Conservation (phyloP, 1,284 basidiomycete genomes). For the Sanghuangporus weigelae region DNA sequence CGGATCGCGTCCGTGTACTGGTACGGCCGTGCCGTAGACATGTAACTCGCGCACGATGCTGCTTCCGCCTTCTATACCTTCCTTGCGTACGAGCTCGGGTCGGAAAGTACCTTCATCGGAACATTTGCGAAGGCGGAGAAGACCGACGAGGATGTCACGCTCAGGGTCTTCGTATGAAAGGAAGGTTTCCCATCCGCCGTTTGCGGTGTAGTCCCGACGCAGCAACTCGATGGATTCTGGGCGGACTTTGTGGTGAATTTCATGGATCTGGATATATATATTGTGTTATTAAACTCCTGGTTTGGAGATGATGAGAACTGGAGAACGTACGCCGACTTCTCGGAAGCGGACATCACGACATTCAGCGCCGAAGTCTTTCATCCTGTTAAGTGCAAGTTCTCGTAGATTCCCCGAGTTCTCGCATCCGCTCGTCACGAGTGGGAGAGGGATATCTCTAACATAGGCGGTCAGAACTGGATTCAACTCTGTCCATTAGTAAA, state of each 20-base stretch:
- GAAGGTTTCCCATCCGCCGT: slow-evolving; percentile 99
- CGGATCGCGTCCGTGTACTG: slow-evolving; percentile 94
- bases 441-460: slow-evolving; percentile 90
- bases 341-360: slow-evolving; percentile 97
- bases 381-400: slow-evolving; percentile 92
- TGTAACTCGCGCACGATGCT: slow-evolving; percentile 96
- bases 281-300: background rate
- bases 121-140: slow-evolving; percentile 91
- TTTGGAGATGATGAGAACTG: background rate
- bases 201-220: slow-evolving; percentile 93
- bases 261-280: slow-evolving; percentile 67
- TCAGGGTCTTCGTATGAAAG: slow-evolving; percentile 98
- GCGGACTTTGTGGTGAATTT: slow-evolving; percentile 97
- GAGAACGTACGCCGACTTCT: slow-evolving; percentile 85
- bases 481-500: slow-evolving; percentile 10
- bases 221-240: slow-evolving; percentile 97
- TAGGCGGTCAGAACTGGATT: slow-evolving; percentile 14
- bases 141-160: slow-evolving; percentile 92
- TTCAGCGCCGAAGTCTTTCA: slow-evolving; percentile 98
- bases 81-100: slow-evolving; percentile 78
- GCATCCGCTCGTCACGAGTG: slow-evolving; percentile 92
- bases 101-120: slow-evolving; percentile 95
- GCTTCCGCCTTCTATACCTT: slow-evolving; percentile 70
- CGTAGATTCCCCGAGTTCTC: slow-evolving; percentile 97
- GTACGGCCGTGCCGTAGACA: slow-evolving; percentile 99